phyloP scores from a whole-genome alignment of 148 eudicot species.

The Nepenthes mirabilis region DNA sequence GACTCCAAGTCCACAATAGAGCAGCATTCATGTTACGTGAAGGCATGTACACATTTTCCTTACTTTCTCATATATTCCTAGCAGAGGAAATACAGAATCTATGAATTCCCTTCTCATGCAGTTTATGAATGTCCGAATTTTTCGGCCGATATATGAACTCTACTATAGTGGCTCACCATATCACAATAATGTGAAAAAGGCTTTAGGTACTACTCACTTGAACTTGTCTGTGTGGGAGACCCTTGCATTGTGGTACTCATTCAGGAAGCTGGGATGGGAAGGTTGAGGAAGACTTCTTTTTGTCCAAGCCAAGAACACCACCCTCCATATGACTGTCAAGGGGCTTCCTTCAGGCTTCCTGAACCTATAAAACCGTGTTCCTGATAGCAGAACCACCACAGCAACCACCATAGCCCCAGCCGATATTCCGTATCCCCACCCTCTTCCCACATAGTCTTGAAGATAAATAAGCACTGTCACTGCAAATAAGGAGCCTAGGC shows the following conservation, averaged over 20 bases:
- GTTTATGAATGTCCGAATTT: no score
- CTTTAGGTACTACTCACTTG: constrained; percentile 26
- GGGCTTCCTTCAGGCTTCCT: constrained; percentile 85
- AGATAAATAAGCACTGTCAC: constrained; percentile 83
- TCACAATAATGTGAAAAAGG: no score
- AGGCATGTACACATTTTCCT: no score
- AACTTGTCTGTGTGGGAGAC: constrained; percentile 45
- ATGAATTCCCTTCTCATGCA: no score
- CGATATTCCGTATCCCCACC: constrained; percentile 89
- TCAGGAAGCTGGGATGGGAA: constrained; percentile 43
- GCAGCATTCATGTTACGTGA: no score
- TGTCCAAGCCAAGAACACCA: constrained; percentile 57
- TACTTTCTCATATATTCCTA: no score
- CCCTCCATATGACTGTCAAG: constrained; percentile 82
- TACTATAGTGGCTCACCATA: no score
- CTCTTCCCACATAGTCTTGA: constrained; percentile 86
- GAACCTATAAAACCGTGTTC: constrained; percentile 54
- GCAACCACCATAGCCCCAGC: constrained; percentile 75
- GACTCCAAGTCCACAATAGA: no score
- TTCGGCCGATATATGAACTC: no score
- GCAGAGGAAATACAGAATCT: no score
- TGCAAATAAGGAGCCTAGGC: constrained; percentile 76
- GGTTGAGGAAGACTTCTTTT: constrained; percentile 54
- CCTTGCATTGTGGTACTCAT: constrained; percentile 42
- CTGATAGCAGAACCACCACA: constrained; percentile 49